These are phyloP conservation scores for Vigna reflexopilosa DNA, from an alignment of 306 rosid species.

Conservation along the genomic window DNA sequence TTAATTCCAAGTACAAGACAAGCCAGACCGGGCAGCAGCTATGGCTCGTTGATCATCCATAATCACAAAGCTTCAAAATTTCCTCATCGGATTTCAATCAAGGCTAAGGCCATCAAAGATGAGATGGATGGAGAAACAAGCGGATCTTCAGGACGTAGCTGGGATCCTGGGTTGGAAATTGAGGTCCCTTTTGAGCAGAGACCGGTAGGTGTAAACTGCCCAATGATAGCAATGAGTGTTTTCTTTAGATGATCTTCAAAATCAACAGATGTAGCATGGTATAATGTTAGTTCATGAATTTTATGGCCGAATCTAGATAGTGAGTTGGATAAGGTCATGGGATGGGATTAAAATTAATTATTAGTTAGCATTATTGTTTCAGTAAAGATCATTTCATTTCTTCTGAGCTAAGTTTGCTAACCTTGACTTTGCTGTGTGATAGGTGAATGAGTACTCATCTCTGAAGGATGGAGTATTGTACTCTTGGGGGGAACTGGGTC, in stretches of 20 bases:
- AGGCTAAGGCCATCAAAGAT: slow-evolving; percentile 71
- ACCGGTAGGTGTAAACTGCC: slow-evolving; percentile 62
- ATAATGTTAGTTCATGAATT: slow-evolving; percentile 26
- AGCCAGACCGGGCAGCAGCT: slow-evolving; percentile 50
- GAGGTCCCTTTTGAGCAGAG: slow-evolving; percentile 96
- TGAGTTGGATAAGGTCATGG: slow-evolving; percentile 3
- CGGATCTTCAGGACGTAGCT: slow-evolving; percentile 75
- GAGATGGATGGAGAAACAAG: slow-evolving; percentile 75
- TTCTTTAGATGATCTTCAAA: slow-evolving; percentile 13
- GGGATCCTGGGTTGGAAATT: slow-evolving; percentile 90
- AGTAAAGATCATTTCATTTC: neutral
- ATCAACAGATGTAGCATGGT: slow-evolving; percentile 30
- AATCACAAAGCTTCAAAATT: slow-evolving; percentile 48
- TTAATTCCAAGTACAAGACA: slow-evolving; percentile 55
- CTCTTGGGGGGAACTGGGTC: slow-evolving; percentile 96
- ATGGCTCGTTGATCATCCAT: slow-evolving; percentile 63
- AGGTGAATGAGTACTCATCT: slow-evolving; percentile 98
- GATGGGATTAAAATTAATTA: slow-evolving; percentile 25
- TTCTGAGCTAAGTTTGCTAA: slow-evolving; percentile 13
- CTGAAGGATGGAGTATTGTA: slow-evolving; percentile 73
- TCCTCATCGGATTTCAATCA: slow-evolving; percentile 52
- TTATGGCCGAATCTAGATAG: slow-evolving; percentile 19
- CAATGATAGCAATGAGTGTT: slow-evolving; percentile 8
- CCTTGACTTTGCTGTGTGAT: slow-evolving; percentile 35
- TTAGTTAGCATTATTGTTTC: slow-evolving; percentile 20